Base-by-base conservation (phyloP, 129 eudicot species). In the Escallonia rubra region DNA sequence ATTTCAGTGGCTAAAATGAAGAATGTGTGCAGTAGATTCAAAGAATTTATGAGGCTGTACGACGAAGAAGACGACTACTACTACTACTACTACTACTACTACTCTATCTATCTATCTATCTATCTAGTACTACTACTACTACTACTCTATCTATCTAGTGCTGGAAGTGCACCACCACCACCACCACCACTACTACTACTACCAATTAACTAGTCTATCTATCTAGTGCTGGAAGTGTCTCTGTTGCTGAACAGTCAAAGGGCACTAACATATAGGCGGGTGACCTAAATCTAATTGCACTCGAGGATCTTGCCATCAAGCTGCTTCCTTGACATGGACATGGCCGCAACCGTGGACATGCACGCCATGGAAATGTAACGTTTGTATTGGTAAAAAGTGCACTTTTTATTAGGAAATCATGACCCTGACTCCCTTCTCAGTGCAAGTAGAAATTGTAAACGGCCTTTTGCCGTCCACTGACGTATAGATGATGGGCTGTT, bases 201-300 rank as follows among this genome's bases (percentile, higher is more conserved):
- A 23, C 34, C 34, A 23, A 23, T 23, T 23, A 0, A 23, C 1
- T 23, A 23, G 34, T 23, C 34, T 23, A 23, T 23, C 34, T 23
- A 23, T 23, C 34, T 23, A 23, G 34, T 23, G 34, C 34, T 23
- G 1, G 0, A 43, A 64, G 23, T 64, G 68, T 49, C 41, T 4
- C 13, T 44, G 53, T 43, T 43, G 8, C 15, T 63, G 15, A 34
- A 34, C 3, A 13, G 44, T 65, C 34, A 13, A 8, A 50, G 12
- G 61, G 71, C 71, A 66, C 61, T 66, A 41, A 54, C 34, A 23
- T 52, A 42, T 41, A 38, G 71, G 61, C 51, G 52, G 71, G 71
- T 53, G 71, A 41, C 71, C 71, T 66, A 66, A 66, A 51, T 66
- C 41, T 39, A 52, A 66, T 2, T 63, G 46, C 6, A 52, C 16